A percentile compares a stretch with the other conserved stretches of the same genome.
These are phyloP conservation scores for Cryptococcus sp. DNA, from an alignment of 1,284 basidiomycete genomes.

Conservation along the genomic window DNA sequence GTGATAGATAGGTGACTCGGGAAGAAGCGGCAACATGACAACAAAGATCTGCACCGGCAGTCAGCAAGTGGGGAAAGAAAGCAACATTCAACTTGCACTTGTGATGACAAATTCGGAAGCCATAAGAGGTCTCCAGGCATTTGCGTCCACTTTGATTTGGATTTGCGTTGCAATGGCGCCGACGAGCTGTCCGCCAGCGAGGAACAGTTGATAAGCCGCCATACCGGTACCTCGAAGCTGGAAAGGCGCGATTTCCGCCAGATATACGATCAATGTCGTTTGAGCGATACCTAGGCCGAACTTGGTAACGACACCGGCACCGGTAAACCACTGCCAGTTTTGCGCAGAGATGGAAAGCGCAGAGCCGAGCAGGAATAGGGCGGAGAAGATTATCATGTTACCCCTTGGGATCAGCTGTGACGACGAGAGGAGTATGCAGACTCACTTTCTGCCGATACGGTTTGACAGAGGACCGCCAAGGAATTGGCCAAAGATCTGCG, in stretches of 20 bases:
- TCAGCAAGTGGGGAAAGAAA: not conserved
- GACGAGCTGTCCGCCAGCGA: constrained; percentile 1
- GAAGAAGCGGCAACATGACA: constrained; percentile 6
- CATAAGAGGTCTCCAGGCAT: not conserved
- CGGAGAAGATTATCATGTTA: constrained; percentile 1
- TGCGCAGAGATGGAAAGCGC: not conserved
- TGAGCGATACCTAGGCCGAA: constrained; percentile 3
- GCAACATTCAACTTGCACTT: not conserved
- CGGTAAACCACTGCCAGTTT: constrained; percentile 4
- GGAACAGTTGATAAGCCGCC: constrained; percentile 3
- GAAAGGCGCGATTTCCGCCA: constrained; percentile 7
- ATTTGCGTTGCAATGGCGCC: constrained; percentile 5
- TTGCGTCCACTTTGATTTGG: not conserved
- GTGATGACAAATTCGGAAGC: constrained; percentile 6
- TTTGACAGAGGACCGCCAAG: not conserved
- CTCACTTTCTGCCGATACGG: constrained; percentile 2
- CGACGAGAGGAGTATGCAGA: not conserved
- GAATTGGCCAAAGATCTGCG: constrained; percentile 1
- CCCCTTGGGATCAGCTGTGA: not conserved
- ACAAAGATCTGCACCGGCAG: constrained; percentile 1
- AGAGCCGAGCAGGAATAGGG: not conserved
- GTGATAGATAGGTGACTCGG: constrained; percentile 11
- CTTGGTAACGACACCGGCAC: not conserved
- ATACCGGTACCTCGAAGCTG: constrained; percentile 4
- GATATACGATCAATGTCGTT: constrained; percentile 1